Evolutionary conservation across 176 grass and related monocot genomes (phyloP), one percentile per base, ranked within the genome.

Genomic region (Bothriochloa decipiens): DNA sequence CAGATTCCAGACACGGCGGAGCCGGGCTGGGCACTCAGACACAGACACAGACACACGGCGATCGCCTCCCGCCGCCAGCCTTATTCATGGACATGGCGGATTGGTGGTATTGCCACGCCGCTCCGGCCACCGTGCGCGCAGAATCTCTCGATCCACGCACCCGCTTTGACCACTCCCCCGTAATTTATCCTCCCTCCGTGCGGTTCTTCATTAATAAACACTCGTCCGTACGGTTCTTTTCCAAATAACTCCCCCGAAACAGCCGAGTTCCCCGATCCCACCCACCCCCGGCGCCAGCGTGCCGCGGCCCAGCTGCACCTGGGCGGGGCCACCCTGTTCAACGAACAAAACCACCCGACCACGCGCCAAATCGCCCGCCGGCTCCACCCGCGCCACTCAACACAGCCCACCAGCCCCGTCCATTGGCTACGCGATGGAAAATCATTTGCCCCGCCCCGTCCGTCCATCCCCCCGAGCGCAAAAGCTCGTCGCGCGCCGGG

Each of bases 111-210:
- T 53, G 42, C 6, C 43, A 71, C 72, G 70, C 55, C 13, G 7
- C 70, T 26, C 46, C 36, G 70, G 62, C 11, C 86, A 49, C 18
- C 64, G 60, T 62, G 33, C 20, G 23, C 29, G 68, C 45, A 65
- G 71, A 89, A 81, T 85, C 82, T 83, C 64, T 89, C 70, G 77
- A 68, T 69, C 39, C 18, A 8, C 22, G 22, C 45, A 7, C 20
- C 61, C 6, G 46, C 36, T 65, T 58, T 88, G 75, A 74, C 87
- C 16, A 25, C 6, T 0, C 69, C 60, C 35, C 45, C 0, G 0
- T 22, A 49, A 49, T 15, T 49, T 14, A 46, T 5, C 11, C 11
- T 1, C 3, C 45, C 3, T 14, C 12, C 45, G 45, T 46, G 14
- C 45, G 0, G 12, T 12, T 4, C 45, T 0, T 14, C 12, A 5